A percentile compares a stretch with the other conserved stretches of the same genome.
phyloP scores from a whole-genome alignment of 2,329 filamentous ascomycete species.

The Aspergillus thermomutatus region DNA sequence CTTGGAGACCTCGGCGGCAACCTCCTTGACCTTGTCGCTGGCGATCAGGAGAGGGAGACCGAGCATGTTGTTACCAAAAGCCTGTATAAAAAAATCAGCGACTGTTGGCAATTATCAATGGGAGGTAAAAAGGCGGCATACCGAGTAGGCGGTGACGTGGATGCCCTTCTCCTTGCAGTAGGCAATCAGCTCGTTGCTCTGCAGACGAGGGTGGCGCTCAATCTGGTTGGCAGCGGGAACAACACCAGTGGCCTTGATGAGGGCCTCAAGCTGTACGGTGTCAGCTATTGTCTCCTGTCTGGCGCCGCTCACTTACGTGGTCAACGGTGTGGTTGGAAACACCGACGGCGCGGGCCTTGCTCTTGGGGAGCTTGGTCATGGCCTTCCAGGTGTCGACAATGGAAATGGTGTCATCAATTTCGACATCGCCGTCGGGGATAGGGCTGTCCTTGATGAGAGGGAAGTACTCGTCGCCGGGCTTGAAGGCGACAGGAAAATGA shows the following conservation, averaged over 20 bases:
- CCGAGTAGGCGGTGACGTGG: slow-evolving; percentile 62
- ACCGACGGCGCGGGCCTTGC: slow-evolving; percentile 40
- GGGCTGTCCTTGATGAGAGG: slow-evolving; percentile 40
- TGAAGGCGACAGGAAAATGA: slow-evolving; percentile 47
- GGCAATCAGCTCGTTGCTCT: slow-evolving; percentile 56
- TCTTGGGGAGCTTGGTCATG: slow-evolving; percentile 42
- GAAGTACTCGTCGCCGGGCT: slow-evolving; percentile 43
- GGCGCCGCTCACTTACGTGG: slow-evolving; percentile 24
- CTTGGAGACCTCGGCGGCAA: slow-evolving; percentile 55
- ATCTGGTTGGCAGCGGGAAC: slow-evolving; percentile 66
- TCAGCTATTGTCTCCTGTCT: neutral
- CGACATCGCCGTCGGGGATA: slow-evolving; percentile 36
- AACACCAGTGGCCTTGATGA: slow-evolving; percentile 55
- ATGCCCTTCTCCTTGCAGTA: slow-evolving; percentile 59
- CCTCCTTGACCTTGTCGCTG: slow-evolving; percentile 60
- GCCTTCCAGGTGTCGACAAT: slow-evolving; percentile 45
- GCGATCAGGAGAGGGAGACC: slow-evolving; percentile 63
- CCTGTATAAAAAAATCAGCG: slow-evolving; percentile 14
- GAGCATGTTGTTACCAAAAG: slow-evolving; percentile 58
- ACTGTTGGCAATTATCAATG: neutral
- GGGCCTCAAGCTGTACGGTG: slow-evolving; percentile 45
- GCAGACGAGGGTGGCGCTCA: slow-evolving; percentile 66
- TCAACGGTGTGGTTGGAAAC: slow-evolving; percentile 42
- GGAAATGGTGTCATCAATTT: slow-evolving; percentile 45
- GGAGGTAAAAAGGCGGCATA: slow-evolving; percentile 19